Evolutionary conservation across 2,329 filamentous ascomycete genomes (phyloP).

Genomic region (Cordyceps javanica): DNA sequence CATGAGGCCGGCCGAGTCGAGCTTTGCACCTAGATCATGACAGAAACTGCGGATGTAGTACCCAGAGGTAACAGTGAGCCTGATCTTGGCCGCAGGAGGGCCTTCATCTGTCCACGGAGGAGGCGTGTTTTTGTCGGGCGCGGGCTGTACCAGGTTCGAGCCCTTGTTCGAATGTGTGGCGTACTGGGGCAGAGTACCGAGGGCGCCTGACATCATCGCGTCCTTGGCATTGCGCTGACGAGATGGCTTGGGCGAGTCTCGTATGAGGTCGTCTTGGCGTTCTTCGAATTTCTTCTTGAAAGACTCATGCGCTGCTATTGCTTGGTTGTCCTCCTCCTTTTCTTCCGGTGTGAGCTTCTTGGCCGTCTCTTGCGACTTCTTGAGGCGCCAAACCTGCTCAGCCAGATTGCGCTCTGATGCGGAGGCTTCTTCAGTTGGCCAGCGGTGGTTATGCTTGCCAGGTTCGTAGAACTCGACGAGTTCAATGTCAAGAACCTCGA

Average conservation of each 20-base stretch:
- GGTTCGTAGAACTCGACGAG: conserved; percentile 80
- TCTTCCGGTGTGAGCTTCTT: conserved; percentile 48
- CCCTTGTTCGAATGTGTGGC: conserved; percentile 35
- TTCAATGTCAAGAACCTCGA: conserved; percentile 72
- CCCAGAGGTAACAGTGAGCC: conserved; percentile 89
- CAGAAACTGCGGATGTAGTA: conserved; percentile 95
- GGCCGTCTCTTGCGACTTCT: conserved; percentile 46
- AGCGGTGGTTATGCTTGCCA: conserved; percentile 70
- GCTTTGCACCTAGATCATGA: conserved; percentile 79
- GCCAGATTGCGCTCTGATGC: conserved; percentile 69
- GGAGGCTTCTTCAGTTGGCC: conserved; percentile 74
- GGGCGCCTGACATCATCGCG: conserved; percentile 52
- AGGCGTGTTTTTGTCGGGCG: conserved; percentile 40
- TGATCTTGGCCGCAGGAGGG: conserved; percentile 72
- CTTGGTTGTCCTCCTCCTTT: conserved; percentile 48
- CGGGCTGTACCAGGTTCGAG: conserved; percentile 47
- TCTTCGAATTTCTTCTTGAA: conserved; percentile 55
- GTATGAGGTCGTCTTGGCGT: conserved; percentile 50
- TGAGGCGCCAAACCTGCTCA: conserved; percentile 61
- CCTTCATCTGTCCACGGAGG: conserved; percentile 55
- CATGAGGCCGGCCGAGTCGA: conserved; percentile 82
- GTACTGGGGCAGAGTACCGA: conserved; percentile 42
- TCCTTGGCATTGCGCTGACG: conserved; percentile 22
- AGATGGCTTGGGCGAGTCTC: conserved; percentile 33
- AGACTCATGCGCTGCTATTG: conserved; percentile 48